Evolutionary conservation across 345 rosid species (phyloP).

Genomic region (Barbarea vulgaris): DNA sequence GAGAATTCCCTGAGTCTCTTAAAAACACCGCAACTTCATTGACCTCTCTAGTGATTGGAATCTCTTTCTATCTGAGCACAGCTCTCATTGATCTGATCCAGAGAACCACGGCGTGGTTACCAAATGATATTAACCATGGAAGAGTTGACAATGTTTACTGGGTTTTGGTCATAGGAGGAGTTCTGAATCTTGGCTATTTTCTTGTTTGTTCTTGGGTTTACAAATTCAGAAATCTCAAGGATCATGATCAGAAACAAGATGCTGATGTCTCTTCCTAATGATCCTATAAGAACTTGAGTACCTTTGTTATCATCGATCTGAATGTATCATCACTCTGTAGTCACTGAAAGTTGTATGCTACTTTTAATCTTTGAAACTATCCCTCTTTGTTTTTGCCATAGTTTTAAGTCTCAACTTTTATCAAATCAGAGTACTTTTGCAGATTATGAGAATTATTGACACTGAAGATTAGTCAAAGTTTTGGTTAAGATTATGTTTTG

Average conservation of each 20-base stretch:
- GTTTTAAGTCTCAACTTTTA: neutral
- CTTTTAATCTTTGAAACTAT: too few species aligned
- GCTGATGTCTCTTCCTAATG: too few species aligned
- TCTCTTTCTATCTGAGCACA: constrained; percentile 49
- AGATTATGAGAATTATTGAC: neutral
- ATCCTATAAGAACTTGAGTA: too few species aligned
- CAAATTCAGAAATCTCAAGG: constrained; percentile 31
- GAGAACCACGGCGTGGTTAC: constrained; percentile 52
- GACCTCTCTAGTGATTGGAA: constrained; percentile 44
- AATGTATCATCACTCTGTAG: too few species aligned
- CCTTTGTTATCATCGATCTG: too few species aligned
- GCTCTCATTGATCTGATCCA: constrained; percentile 43
- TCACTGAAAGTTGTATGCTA: too few species aligned
- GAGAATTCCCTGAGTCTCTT: constrained; percentile 50
- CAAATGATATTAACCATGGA: constrained; percentile 51
- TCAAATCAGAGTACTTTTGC: neutral
- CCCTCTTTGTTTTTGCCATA: too few species aligned
- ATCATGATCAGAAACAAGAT: neutral
- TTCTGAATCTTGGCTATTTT: constrained; percentile 50
- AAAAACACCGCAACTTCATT: constrained; percentile 54
- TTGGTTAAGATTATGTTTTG: neutral
- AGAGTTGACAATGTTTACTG: constrained; percentile 53
- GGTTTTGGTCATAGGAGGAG: constrained; percentile 42
- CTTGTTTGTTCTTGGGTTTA: constrained; percentile 41
- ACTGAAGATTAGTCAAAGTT: neutral